phyloP scores from a whole-genome alignment of 2,329 filamentous ascomycete species.

The Aspergillus sp. region DNA sequence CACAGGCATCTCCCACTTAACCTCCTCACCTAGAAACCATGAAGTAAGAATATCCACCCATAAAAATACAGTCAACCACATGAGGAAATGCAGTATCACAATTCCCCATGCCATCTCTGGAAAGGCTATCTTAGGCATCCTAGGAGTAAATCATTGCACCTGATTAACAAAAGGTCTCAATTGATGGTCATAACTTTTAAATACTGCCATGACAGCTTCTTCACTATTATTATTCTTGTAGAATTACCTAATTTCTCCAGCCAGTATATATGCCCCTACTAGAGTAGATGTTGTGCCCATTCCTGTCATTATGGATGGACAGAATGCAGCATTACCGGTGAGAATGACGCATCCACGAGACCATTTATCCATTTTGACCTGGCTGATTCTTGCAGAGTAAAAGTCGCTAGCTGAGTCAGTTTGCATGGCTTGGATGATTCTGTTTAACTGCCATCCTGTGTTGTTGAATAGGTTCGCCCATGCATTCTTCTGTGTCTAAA shows the following conservation, averaged over 20 bases:
- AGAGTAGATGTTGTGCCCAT: conserved; percentile 30
- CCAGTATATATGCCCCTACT: conserved; percentile 50
- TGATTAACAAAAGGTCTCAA: conserved; percentile 43
- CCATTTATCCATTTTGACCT: conserved; percentile 44
- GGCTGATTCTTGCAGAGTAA: conserved; percentile 41
- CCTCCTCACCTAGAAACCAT: conserved; percentile 27
- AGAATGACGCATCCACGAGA: conserved; percentile 40
- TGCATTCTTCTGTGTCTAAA: conserved; percentile 36
- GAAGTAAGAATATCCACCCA: conserved; percentile 30
- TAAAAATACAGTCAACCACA: conserved; percentile 27
- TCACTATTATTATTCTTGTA: conserved; percentile 6
- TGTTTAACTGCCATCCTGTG: conserved; percentile 42
- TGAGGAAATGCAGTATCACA: conserved; percentile 23
- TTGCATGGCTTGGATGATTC: conserved; percentile 41
- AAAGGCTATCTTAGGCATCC: conserved; percentile 10
- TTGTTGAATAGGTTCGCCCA: conserved; percentile 37
- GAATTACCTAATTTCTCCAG: conserved; percentile 41
- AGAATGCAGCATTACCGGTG: conserved; percentile 38
- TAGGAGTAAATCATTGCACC: conserved; percentile 29
- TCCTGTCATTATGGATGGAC: conserved; percentile 26
- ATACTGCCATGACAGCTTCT: conserved; percentile 29
- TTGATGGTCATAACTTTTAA: conserved; percentile 44
- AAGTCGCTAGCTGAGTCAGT: conserved; percentile 42
- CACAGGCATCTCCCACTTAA: conserved; percentile 35
- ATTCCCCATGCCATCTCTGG: conserved; percentile 28